phyloP scores from a whole-genome alignment of 2,329 filamentous ascomycete genomes.

The Claviceps maximensis region DNA sequence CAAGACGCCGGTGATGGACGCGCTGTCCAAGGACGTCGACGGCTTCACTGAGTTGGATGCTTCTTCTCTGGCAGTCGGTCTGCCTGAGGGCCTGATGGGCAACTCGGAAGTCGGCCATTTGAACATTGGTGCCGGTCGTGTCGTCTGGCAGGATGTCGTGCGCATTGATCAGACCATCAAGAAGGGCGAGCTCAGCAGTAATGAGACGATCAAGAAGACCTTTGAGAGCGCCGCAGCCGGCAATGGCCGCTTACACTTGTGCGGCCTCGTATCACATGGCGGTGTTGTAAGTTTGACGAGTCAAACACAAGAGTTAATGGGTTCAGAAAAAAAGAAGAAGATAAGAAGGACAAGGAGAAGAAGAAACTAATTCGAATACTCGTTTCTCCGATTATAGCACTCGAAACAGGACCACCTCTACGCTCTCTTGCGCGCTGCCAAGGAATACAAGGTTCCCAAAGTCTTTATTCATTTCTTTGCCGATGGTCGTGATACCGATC shows the following conservation, averaged over 20 bases:
- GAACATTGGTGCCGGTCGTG: constrained; percentile 94
- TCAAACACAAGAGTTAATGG: too few species aligned
- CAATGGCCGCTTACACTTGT: constrained; percentile 84
- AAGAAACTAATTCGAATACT: neutral
- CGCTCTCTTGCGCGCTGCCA: constrained; percentile 76
- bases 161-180: constrained; percentile 90
- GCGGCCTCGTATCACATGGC: constrained; percentile 85
- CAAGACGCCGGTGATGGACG: constrained; percentile 89
- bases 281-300: constrained; percentile 52
- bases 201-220: constrained; percentile 61
- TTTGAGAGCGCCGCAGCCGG: constrained; percentile 72
- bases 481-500: constrained; percentile 94
- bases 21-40: constrained; percentile 66
- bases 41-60: constrained; percentile 91
- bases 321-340: neutral
- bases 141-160: constrained; percentile 97
- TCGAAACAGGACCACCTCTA: constrained; percentile 91
- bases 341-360: too few species aligned
- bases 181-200: constrained; percentile 64
- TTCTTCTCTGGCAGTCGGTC: constrained; percentile 86
- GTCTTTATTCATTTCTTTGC: constrained; percentile 99
- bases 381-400: constrained; percentile 45
- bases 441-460: constrained; percentile 73
- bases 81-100: constrained; percentile 95
- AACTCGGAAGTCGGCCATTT: constrained; percentile 98